These are phyloP conservation scores for Lotus japonicus DNA, from an alignment of 306 rosid genomes.

Conservation along the genomic window DNA sequence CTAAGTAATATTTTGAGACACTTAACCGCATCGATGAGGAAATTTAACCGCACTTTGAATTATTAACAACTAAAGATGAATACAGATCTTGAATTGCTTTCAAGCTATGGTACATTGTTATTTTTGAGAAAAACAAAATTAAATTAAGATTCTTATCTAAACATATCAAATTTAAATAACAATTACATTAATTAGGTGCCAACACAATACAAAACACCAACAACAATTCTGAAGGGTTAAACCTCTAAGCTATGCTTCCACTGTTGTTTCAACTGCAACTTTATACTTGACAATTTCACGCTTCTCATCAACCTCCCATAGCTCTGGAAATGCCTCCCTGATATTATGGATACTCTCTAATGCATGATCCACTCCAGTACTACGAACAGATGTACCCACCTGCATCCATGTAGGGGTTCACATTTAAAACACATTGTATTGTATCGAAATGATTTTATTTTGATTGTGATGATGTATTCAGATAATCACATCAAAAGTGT, in stretches of 20 bases:
- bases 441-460: background rate
- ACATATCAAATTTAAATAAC: background rate
- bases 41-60: too few relatives aligned
- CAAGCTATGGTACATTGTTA: background rate
- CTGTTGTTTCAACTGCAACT: conserved; percentile 65
- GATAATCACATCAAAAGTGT: background rate
- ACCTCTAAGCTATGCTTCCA: conserved; percentile 45
- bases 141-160: background rate
- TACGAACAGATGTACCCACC: conserved; percentile 56
- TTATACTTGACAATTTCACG: conserved; percentile 27
- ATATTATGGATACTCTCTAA: conserved; percentile 87
- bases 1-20: too few relatives aligned
- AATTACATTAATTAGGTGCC: conserved; percentile 7
- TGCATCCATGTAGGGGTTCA: conserved; percentile 21
- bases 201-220: conserved; percentile 9
- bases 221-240: background rate
- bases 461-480: background rate
- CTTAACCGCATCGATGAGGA: too few relatives aligned
- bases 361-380: conserved; percentile 59
- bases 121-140: background rate
- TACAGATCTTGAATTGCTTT: background rate
- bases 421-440: background rate
- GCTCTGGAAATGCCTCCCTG: conserved; percentile 78
- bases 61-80: too few relatives aligned
- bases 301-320: conserved; percentile 60